Percentiles rank a stretch among this genome's conserved stretches.
Evolutionary conservation across 768 basidiomycete species (phyloP).

Genomic region (Cubamyces sp.): DNA sequence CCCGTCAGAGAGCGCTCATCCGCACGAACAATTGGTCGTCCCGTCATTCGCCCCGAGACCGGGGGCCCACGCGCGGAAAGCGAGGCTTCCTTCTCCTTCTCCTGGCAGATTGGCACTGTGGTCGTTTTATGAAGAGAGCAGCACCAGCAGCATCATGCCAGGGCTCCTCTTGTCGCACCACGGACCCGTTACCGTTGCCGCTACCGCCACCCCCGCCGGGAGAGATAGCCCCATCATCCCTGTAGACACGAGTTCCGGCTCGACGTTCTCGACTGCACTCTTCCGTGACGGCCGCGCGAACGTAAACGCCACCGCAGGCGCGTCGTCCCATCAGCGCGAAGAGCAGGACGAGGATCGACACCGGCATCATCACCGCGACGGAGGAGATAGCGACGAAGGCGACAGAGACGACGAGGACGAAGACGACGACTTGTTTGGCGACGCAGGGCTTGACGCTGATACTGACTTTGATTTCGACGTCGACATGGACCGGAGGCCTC

Average conservation of each 20-base stretch:
- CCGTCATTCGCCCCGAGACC: no score
- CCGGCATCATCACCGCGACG: background rate
- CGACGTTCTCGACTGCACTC: no score
- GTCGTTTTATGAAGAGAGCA: background rate
- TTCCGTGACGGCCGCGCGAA: conserved; percentile 1
- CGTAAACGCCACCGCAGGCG: background rate
- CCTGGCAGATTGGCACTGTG: background rate
- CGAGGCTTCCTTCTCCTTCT: conserved; percentile 14
- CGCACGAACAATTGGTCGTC: background rate
- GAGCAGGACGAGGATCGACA: background rate
- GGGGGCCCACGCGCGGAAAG: conserved; percentile 10
- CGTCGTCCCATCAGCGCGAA: no score
- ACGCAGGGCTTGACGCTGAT: background rate
- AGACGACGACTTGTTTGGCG: no score
- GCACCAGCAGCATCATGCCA: background rate
- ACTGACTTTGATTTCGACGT: background rate
- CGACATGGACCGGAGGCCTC: conserved; percentile 14
- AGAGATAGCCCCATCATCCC: no score
- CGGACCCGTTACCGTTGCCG: conserved; percentile 2
- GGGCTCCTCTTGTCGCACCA: conserved; percentile 14
- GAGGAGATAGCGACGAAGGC: background rate
- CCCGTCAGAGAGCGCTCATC: no score
- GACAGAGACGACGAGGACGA: background rate
- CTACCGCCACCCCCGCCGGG: background rate
- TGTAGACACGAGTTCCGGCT: no score